These are phyloP conservation scores for Phytopythium delawarense DNA, from an alignment of 352 stramenopile species.

Conservation along the genomic window DNA sequence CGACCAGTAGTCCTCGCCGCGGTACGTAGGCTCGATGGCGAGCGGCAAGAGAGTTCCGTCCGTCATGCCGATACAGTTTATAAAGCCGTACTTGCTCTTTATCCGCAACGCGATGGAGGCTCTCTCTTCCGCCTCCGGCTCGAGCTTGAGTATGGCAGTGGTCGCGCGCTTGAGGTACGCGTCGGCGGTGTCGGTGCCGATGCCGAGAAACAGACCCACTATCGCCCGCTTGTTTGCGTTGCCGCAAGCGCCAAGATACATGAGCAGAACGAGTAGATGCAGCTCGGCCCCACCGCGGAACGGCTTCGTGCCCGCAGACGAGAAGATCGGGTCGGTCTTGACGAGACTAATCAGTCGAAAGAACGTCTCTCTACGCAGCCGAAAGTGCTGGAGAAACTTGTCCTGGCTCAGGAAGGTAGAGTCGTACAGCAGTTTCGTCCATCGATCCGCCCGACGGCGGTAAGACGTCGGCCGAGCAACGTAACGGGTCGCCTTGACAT, in stretches of 20 bases:
- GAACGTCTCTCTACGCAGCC: background rate
- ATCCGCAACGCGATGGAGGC: no score
- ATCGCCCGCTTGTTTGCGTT: conserved; percentile 18
- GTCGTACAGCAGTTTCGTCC: background rate
- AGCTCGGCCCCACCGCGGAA: conserved; percentile 18
- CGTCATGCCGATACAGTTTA: conserved; percentile 20
- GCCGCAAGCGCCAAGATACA: conserved; percentile 19
- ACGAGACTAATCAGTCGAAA: background rate
- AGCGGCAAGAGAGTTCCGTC: conserved; percentile 24
- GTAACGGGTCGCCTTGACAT: background rate
- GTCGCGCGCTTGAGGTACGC: conserved; percentile 14
- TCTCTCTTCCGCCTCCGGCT: no score
- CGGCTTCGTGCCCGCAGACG: conserved; percentile 5
- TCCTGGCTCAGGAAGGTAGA: background rate
- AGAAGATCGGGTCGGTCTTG: conserved; percentile 6
- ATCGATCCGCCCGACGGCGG: background rate
- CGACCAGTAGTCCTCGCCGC: conserved; percentile 28
- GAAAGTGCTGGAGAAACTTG: background rate
- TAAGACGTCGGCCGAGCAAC: background rate
- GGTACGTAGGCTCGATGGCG: conserved; percentile 10
- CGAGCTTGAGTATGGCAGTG: conserved; percentile 3
- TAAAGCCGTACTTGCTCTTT: conserved; percentile 15
- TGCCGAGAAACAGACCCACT: conserved; percentile 18
- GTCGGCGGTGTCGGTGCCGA: conserved; percentile 13
- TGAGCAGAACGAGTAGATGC: conserved; percentile 20